A percentile compares a stretch with the other conserved stretches of the same genome.
Evolutionary conservation across 1,284 basidiomycete genomes (phyloP).

Genomic region (Ganoderma resinaceum): DNA sequence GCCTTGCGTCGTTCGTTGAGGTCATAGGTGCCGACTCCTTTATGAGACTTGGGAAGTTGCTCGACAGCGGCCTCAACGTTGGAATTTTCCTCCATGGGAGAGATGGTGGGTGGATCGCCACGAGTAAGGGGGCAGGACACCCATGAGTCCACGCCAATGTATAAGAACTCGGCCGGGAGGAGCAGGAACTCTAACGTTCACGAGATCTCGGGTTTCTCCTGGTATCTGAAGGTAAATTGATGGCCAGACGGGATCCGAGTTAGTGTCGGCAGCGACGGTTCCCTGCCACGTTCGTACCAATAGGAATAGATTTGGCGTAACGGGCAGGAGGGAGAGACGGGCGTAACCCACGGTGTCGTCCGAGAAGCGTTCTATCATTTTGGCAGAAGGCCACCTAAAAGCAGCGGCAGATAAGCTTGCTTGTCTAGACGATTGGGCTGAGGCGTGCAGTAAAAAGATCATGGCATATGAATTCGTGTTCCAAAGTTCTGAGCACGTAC

Average conservation of each 20-base stretch:
- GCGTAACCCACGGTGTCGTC: neutral
- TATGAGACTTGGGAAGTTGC: conserved; percentile 17
- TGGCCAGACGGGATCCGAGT: neutral
- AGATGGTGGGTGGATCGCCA: conserved; percentile 20
- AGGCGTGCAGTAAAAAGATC: too few relatives aligned
- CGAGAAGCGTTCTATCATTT: neutral
- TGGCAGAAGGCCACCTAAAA: neutral
- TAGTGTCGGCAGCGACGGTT: conserved; percentile 19
- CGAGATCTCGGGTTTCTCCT: conserved; percentile 15
- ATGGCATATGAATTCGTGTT: too few relatives aligned
- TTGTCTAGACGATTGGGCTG: too few relatives aligned
- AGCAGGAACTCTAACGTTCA: conserved; percentile 20
- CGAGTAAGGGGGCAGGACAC: conserved; percentile 3
- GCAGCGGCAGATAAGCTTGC: neutral
- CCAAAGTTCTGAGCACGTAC: too few relatives aligned
- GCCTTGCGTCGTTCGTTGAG: conserved; percentile 51
- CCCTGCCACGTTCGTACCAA: conserved; percentile 37
- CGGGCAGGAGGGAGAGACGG: neutral
- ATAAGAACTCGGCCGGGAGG: conserved; percentile 10
- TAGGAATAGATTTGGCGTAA: too few relatives aligned
- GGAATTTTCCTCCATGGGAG: conserved; percentile 26
- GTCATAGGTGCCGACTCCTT: conserved; percentile 22
- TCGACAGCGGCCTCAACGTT: conserved; percentile 26
- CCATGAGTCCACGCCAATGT: conserved; percentile 6
- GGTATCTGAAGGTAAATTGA: conserved; percentile 25